Evolutionary conservation across 805 yeast species (phyloP), one percentile per base, ranked within the genome.

Genomic region (Candida ulmi): DNA sequence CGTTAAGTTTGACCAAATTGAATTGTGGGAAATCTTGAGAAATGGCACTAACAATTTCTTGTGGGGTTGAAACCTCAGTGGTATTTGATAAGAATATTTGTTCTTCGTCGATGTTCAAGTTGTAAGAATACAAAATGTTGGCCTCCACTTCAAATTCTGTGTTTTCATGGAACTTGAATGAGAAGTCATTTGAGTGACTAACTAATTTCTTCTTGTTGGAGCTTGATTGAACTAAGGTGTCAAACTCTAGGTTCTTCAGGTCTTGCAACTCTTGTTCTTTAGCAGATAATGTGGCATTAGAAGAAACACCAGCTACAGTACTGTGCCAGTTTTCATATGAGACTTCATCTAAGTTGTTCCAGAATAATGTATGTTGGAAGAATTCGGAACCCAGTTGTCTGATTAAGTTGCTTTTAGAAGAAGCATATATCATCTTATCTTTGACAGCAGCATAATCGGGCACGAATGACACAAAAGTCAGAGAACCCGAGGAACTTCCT

Each of bases 391-490:
- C 96, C 30, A 91, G 68, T 45, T 83, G 81, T 49, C 84, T 77
- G 40, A 85, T 63, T 28, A 93, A 61, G 2, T 93, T 78, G 58
- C 78, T 83, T 45, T 87, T 87, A 11, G 95, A 80, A 2, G 96
- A 86, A 5, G 98, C 98, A 59, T 90, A 93, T 36, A 93, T 69
- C 97, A 93, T 93, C 60, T 91, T 93, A 41, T 74, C 71, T 42
- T 88, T 74, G 29, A 91, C 90, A 3, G 81, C 78, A 8, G 96
- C 85, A 37, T 61, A 61, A 58, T 91, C 97, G 1, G 99, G 97
- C 38, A 91, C 90, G 63, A 72, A 90, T 17, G 93, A 78, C 34
- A 88, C 73, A 51, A 91, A 88, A 3, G 76, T 71, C 44, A 65
- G 68, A 2, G 36, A 37, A 11, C 32, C 30, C 1, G 38, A 40